These are phyloP conservation scores for Rubroshorea leprosula DNA, from an alignment of 345 rosid genomes.

Conservation along the genomic window DNA sequence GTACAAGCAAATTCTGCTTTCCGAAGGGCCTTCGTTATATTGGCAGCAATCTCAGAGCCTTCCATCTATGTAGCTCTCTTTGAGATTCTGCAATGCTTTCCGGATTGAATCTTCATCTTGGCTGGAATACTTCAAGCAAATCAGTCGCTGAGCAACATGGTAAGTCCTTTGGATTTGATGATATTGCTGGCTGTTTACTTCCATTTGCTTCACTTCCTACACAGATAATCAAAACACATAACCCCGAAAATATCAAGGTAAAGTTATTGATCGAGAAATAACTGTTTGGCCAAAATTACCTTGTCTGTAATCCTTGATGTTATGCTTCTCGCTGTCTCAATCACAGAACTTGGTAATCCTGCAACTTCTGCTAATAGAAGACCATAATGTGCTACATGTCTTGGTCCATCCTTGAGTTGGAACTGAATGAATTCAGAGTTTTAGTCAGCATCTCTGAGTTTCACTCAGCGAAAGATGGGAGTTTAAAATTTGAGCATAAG, in stretches of 20 bases:
- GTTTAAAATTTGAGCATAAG: background rate
- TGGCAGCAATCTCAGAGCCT: conserved; percentile 25
- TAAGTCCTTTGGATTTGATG: conserved; percentile 41
- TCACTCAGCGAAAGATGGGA: background rate
- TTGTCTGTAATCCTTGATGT: conserved; percentile 57
- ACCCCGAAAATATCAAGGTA: too few species aligned
- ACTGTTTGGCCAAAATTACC: conserved; percentile 27
- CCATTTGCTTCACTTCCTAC: conserved; percentile 65
- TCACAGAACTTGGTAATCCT: conserved; percentile 74
- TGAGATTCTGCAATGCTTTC: conserved; percentile 60
- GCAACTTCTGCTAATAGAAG: conserved; percentile 81
- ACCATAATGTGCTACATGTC: conserved; percentile 76
- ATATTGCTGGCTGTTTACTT: conserved; percentile 48
- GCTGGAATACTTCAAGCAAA: conserved; percentile 68
- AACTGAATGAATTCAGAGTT: conserved; percentile 36
- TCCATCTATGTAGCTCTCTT: conserved; percentile 43
- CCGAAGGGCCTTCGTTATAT: too few species aligned
- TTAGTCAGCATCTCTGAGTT: background rate
- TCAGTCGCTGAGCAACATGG: conserved; percentile 52
- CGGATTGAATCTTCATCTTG: conserved; percentile 62
- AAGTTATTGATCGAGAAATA: background rate
- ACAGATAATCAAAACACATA: background rate
- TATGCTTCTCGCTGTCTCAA: conserved; percentile 72
- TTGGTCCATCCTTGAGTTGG: conserved; percentile 74
- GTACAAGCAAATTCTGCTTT: too few species aligned